Percentiles rank a stretch among this genome's conserved stretches.
Conservation (phyloP, 306 rosid species). For the Malus sylvestris region DNA sequence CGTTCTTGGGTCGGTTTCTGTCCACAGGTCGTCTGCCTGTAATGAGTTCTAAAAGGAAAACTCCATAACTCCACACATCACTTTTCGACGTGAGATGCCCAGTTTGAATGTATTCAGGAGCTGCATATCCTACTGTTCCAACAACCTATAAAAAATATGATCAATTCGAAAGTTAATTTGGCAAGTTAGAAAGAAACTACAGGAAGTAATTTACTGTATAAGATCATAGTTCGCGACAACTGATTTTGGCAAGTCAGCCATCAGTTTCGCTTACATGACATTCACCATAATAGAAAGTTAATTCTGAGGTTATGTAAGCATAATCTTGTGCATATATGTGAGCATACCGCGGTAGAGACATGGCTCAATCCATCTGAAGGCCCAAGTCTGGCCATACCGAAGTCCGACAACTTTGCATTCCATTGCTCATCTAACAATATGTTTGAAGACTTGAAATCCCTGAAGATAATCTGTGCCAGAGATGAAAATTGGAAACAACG, state of each 20-base stretch:
- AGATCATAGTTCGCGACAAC: too few species aligned
- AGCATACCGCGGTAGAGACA: conserved; percentile 46
- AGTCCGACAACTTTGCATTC: conserved; percentile 54
- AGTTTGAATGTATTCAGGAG: conserved; percentile 60
- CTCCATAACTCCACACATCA: conserved; percentile 57
- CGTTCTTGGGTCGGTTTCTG: conserved; percentile 44
- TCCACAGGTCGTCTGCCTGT: conserved; percentile 61
- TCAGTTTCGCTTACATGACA: not conserved
- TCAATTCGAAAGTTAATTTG: not conserved
- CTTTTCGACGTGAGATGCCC: conserved; percentile 50
- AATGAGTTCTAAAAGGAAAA: conserved; percentile 53
- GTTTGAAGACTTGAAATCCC: conserved; percentile 60
- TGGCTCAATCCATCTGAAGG: conserved; percentile 53
- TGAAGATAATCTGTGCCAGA: conserved; percentile 41
- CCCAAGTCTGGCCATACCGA: conserved; percentile 53
- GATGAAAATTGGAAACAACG: not conserved
- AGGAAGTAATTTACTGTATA: too few species aligned
- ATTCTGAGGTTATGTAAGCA: not conserved
- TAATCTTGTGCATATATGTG: not conserved
- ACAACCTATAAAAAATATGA: conserved; percentile 34
- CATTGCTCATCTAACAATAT: conserved; percentile 50
- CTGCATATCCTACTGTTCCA: conserved; percentile 61
- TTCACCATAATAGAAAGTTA: too few species aligned
- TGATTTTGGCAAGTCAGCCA: not conserved
- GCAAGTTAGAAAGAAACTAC: not conserved